Base-by-base conservation (phyloP, 1,284 basidiomycete species). In the Rhodofomes roseus region DNA sequence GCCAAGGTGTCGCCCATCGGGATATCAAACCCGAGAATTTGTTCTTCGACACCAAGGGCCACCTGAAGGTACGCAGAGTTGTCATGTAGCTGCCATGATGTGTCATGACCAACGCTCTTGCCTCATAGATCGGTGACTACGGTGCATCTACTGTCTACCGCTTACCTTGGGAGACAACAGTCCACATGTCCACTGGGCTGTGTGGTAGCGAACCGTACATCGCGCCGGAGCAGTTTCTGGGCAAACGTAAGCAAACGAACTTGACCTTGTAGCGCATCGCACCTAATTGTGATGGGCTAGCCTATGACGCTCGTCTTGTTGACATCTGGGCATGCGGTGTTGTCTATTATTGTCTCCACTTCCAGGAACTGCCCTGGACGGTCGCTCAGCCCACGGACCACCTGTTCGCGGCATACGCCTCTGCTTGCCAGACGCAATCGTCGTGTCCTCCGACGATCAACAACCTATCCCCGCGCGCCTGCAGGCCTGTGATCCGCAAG, bases 201-300 rank as follows among this genome's bases (percentile, higher is more conserved):
- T 99, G 96, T 69, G 96, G 96, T 12, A 96, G 93, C 63, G 97
- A 99, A 73, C 96, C 96, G 0, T 99, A 99, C 76, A 98, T 99
- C 69, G 96, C 96, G 16, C 96, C 96, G 27, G 96, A 99, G 74
- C 93, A 98, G 75, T 99, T 98, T 71, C 80, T 96, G 66, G 88
- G 89, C 71, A 96, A 97, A 86, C 93, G 94, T 96, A 80, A 86
- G 92, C 81, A 69, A 56, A 59, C 56, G 64, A 56, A 63, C 59
- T 66, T 67, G 65, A 67, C 69, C 63, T 62, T 34, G 11, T 63
- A 65, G 63, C 59, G 58, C 63, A 62, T 56, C 62, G 66, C 60
- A 60, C 71, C 74, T 71, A 61, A 70, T 68, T 63, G 50, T 62
- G 54, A 43, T 58, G 60, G 61, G 59, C 58, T 73, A 95, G 96